These are phyloP conservation scores for Truncatella angustata DNA, from an alignment of 2,329 filamentous ascomycete genomes.

Conservation along the genomic window DNA sequence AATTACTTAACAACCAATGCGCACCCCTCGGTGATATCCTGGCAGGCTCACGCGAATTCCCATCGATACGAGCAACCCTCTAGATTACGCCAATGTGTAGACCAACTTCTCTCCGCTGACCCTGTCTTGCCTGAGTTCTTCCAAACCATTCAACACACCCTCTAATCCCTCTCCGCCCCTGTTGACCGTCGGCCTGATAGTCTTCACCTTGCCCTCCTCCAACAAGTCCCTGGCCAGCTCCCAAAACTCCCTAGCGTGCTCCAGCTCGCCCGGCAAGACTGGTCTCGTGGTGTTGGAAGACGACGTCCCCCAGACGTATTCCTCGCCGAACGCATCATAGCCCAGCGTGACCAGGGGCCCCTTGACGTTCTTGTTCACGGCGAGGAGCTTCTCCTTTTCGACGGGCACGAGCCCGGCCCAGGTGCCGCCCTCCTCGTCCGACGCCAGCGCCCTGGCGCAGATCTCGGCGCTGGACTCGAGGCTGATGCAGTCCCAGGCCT, in stretches of 20 bases:
- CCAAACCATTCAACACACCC: conserved; percentile 33
- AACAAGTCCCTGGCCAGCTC: conserved; percentile 31
- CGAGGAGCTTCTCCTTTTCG: conserved; percentile 35
- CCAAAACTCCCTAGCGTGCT: conserved; percentile 38
- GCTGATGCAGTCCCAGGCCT: conserved; percentile 35
- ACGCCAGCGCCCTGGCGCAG: conserved; percentile 29
- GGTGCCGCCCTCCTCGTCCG: conserved; percentile 26
- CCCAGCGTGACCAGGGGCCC: conserved; percentile 30
- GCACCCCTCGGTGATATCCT: too few species aligned
- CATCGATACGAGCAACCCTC: neutral
- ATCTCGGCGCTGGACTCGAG: conserved; percentile 23
- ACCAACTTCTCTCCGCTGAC: conserved; percentile 45
- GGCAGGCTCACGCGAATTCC: neutral
- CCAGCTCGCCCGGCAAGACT: conserved; percentile 27
- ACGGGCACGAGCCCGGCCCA: conserved; percentile 40
- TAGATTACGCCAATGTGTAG: conserved; percentile 33
- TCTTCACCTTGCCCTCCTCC: conserved; percentile 33
- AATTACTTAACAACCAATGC: too few species aligned
- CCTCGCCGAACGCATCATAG: conserved; percentile 39
- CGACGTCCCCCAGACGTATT: conserved; percentile 18
- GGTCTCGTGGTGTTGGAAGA: neutral
- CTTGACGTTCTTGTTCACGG: conserved; percentile 38
- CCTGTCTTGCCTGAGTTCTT: conserved; percentile 28
- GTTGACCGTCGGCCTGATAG: conserved; percentile 31
- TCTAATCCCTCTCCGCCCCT: conserved; percentile 27